Conservation (phyloP, 306 rosid genomes). For the Acacia crassicarpa region DNA sequence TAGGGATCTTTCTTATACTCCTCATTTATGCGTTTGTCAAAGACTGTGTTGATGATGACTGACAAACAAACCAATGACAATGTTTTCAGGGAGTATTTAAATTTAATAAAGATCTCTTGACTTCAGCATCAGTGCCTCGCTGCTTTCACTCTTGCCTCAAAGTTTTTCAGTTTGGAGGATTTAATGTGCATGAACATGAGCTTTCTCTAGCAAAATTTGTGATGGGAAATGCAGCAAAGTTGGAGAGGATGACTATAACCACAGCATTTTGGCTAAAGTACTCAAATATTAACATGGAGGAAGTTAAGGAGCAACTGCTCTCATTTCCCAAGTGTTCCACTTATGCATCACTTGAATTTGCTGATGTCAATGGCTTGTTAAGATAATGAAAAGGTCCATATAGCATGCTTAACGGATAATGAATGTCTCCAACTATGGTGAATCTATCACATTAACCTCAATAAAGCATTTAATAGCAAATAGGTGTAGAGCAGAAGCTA, state of each 20-base stretch:
- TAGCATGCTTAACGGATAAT: neutral
- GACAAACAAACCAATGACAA: neutral
- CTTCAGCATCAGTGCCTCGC: slow-evolving; percentile 27
- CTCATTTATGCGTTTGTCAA: neutral
- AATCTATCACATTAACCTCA: neutral
- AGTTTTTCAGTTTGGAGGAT: slow-evolving; percentile 26
- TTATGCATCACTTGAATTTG: slow-evolving; percentile 16
- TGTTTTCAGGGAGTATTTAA: slow-evolving; percentile 42
- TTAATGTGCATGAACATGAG: slow-evolving; percentile 33
- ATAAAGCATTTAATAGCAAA: neutral
- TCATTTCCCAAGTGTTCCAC: slow-evolving; percentile 36
- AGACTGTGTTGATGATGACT: neutral
- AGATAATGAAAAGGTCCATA: neutral
- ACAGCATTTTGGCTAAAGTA: slow-evolving; percentile 34
- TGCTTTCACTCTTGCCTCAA: slow-evolving; percentile 38
- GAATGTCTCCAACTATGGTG: neutral
- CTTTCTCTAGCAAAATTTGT: slow-evolving; percentile 33
- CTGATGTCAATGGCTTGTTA: slow-evolving; percentile 18
- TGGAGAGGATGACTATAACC: slow-evolving; percentile 31
- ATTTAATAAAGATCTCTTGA: slow-evolving; percentile 24
- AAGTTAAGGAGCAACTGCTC: slow-evolving; percentile 32
- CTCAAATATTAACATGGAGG: slow-evolving; percentile 32
- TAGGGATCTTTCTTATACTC: neutral
- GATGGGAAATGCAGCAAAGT: slow-evolving; percentile 28
- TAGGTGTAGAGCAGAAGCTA: neutral